phyloP scores from a whole-genome alignment of 2,329 filamentous ascomycete genomes.

The Alternaria sp. region DNA sequence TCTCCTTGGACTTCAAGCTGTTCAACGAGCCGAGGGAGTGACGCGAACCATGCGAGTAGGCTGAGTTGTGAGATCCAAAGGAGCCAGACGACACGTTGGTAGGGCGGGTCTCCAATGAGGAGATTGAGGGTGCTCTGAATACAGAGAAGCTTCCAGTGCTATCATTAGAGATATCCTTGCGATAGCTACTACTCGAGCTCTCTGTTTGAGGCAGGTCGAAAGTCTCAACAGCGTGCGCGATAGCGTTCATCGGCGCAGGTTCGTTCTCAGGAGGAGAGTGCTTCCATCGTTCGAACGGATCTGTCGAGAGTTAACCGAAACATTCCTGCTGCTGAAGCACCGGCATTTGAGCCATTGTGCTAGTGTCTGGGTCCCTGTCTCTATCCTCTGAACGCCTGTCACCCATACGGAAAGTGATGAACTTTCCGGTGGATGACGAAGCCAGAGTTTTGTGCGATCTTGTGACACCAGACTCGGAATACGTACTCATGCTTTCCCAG shows the following conservation, averaged over 20 bases:
- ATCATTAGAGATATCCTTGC: constrained; percentile 59
- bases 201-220: constrained; percentile 39
- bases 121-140: constrained; percentile 59
- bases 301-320: constrained; percentile 56
- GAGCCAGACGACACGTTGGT: constrained; percentile 60
- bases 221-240: constrained; percentile 64
- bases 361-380: neutral
- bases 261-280: constrained; percentile 73
- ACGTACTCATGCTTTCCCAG: constrained; percentile 52
- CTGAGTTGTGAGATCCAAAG: constrained; percentile 61
- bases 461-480: constrained; percentile 20
- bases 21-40: constrained; percentile 64
- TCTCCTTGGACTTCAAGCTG: constrained; percentile 59
- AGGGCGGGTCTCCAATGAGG: constrained; percentile 60
- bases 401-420: constrained; percentile 29
- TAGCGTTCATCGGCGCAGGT: constrained; percentile 68
- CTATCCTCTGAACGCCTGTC: constrained; percentile 1
- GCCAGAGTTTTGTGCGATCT: constrained; percentile 25
- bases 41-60: constrained; percentile 63
- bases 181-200: constrained; percentile 48
- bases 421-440: constrained; percentile 23
- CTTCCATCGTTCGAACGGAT: constrained; percentile 73
- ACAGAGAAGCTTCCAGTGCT: constrained; percentile 58
- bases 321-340: constrained; percentile 26
- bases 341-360: constrained; percentile 10